A percentile compares a stretch with the other conserved stretches of the same genome.
phyloP scores from a whole-genome alignment of 768 basidiomycete genomes.

The Termitomyces sp. region DNA sequence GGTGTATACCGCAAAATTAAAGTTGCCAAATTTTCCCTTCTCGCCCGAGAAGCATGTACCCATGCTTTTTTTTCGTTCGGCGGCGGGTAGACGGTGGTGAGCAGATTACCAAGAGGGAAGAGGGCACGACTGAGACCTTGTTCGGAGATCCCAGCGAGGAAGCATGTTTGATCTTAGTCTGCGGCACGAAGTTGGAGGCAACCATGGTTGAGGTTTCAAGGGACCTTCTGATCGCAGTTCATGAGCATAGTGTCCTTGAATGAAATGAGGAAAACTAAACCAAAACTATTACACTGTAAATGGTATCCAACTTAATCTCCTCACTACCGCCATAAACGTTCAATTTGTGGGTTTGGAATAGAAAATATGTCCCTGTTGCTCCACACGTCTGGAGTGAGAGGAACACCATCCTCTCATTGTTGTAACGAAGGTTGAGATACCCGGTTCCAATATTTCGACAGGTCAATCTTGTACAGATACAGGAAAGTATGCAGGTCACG shows the following conservation, averaged over 20 bases:
- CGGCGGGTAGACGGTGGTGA: slow-evolving; percentile 24
- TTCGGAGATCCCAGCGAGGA: slow-evolving; percentile 21
- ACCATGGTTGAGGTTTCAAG: background rate
- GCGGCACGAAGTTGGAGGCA: slow-evolving; percentile 47
- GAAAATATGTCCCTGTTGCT: slow-evolving; percentile 64
- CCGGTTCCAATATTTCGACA: slow-evolving; percentile 89
- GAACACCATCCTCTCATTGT: slow-evolving; percentile 72
- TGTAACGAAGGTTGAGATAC: slow-evolving; percentile 86
- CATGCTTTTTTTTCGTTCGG: slow-evolving; percentile 76
- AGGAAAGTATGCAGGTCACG: background rate
- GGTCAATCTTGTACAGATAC: slow-evolving; percentile 58
- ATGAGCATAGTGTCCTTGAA: slow-evolving; percentile 79
- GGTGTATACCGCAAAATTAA: slow-evolving; percentile 22
- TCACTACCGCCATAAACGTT: background rate
- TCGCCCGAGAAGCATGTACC: slow-evolving; percentile 94
- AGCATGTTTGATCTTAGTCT: slow-evolving; percentile 92
- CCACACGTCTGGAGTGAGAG: slow-evolving; percentile 91
- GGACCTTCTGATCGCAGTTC: slow-evolving; percentile 41
- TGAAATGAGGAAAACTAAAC: background rate
- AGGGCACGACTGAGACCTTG: background rate
- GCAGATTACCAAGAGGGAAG: slow-evolving; percentile 35
- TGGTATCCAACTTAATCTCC: slow-evolving; percentile 34
- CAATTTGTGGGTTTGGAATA: background rate
- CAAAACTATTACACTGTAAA: background rate
- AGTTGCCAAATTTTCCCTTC: slow-evolving; percentile 62